Evolutionary conservation across 352 stramenopile genomes (phyloP), one percentile per base, ranked within the genome.

Genomic region (Pythium coloratum): DNA sequence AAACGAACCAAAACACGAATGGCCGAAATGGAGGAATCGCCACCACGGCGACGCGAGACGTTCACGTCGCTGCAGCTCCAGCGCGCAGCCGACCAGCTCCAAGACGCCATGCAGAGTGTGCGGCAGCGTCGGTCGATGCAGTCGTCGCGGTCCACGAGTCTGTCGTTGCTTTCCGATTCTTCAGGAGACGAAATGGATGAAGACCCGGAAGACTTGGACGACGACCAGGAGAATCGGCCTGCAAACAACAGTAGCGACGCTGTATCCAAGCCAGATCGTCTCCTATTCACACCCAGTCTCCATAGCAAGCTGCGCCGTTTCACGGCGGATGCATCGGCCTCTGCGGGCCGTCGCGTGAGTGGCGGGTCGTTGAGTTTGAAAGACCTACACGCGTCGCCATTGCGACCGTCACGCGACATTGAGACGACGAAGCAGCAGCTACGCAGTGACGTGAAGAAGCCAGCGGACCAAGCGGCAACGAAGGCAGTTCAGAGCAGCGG

Each of bases 1-100:
- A 42, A 28, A 18, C 26, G 9, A 24, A 32, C 33, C 6, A 8
- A 5, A 10, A 59, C 30, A 42, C 32, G 16, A 40, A 67, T 47
- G 42, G 66, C 67, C 42, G 53, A 67, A 12, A 40, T 28, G 20
- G 42, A 26, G 57, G 40, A 42, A n/a, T 34, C 47, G 12, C 38
- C 40, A 4, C 12, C 59, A 3, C 66, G 67, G 6, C 56, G 62
- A 7, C 66, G 57, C 46, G 62, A 75, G 30, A 65, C 69, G 14
- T 65, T 69, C 32, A 58, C 58, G 30, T 69, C 58, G 34, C 57
- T 67, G 51, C 71, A 67, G 33, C 69, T 91, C 13, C 79, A 87
- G 56, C 72, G 73, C 53, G 76, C 79, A 0, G 70, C 82, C 6
- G 73, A 85, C 56, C 76, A 88, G 59, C 79, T 89, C 8, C 78